These are phyloP conservation scores for Coelastrella sp. DNA, from an alignment of 139 green algal species.

Conservation along the genomic window DNA sequence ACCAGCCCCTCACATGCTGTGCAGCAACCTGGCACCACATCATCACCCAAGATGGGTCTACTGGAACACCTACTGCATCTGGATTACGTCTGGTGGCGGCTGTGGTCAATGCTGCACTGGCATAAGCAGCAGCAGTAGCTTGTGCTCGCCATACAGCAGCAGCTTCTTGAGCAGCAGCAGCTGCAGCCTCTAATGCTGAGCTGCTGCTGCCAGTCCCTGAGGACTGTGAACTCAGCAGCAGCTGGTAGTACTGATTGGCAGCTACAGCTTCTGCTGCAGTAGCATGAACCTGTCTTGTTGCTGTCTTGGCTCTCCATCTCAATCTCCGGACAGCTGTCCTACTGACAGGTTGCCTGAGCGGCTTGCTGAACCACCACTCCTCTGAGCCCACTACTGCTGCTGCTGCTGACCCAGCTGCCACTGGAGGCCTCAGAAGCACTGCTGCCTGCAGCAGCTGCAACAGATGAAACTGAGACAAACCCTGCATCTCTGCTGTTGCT, in stretches of 20 bases:
- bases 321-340: neutral
- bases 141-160: neutral
- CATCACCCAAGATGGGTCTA: slow-evolving; percentile 22
- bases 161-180: slow-evolving; percentile 6
- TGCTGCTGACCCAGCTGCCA: neutral
- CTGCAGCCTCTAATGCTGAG: neutral
- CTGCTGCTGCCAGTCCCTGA: neutral
- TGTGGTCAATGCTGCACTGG: neutral
- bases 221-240: neutral
- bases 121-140: neutral
- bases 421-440: slow-evolving; percentile 33
- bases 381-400: slow-evolving; percentile 1
- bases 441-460: slow-evolving; percentile 43
- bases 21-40: neutral
- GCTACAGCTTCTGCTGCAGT: slow-evolving; percentile 16
- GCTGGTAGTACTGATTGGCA: slow-evolving; percentile 7
- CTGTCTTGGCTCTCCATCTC: slow-evolving; percentile 2
- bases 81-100: neutral
- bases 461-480: neutral
- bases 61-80: neutral
- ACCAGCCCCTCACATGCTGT: neutral
- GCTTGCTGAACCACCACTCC: neutral
- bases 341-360: neutral
- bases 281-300: neutral
- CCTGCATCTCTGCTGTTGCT: slow-evolving; percentile 23